These are phyloP conservation scores for Neobulgaria alba DNA, from an alignment of 2,329 filamentous ascomycete genomes.

Conservation along the genomic window DNA sequence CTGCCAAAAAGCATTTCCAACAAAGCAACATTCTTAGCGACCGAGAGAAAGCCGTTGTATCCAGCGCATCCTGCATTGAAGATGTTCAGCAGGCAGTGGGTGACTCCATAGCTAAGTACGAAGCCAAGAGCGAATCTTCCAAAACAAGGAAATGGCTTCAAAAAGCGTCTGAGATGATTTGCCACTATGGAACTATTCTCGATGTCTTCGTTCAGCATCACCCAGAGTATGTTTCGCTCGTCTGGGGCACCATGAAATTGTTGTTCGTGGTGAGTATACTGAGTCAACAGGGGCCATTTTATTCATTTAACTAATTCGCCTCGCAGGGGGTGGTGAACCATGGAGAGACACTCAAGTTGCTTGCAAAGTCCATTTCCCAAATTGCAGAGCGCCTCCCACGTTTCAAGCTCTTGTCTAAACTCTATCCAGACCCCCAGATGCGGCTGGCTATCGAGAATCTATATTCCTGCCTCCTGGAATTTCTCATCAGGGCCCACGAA, in stretches of 20 bases:
- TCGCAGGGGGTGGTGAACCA: constrained; percentile 9
- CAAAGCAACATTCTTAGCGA: no score
- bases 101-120: constrained; percentile 5
- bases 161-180: constrained; percentile 4
- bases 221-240: background rate
- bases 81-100: constrained; percentile 4
- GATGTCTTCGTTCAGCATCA: background rate
- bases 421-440: constrained; percentile 22
- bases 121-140: background rate
- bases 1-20: no score
- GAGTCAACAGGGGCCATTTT: no score
- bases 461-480: constrained; percentile 24
- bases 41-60: no score
- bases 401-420: constrained; percentile 1
- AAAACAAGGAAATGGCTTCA: constrained; percentile 7
- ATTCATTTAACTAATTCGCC: background rate
- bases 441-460: constrained; percentile 16
- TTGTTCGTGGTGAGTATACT: background rate
- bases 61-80: constrained; percentile 1
- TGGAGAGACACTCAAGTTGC: constrained; percentile 1
- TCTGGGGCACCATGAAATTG: background rate
- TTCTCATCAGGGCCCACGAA: constrained; percentile 18
- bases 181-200: constrained; percentile 2
- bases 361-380: constrained; percentile 4
- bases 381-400: constrained; percentile 11